Base-by-base conservation (phyloP, 495 filamentous ascomycete species). In the Penicillium argentinense region DNA sequence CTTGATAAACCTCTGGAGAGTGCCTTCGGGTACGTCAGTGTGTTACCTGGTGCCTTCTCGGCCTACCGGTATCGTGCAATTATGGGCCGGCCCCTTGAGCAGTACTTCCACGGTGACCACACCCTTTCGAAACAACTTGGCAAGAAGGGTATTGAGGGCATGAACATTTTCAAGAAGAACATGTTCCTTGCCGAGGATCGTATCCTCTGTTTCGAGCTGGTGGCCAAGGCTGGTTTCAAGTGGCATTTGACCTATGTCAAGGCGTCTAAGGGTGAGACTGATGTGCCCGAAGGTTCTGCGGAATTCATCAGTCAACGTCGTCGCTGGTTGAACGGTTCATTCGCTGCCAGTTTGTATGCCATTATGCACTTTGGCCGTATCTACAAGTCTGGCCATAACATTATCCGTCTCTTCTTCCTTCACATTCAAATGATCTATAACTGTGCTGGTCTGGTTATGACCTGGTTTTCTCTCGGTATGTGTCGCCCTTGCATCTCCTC, bases 141-240 rank as follows among this genome's bases (percentile, higher is more conserved):
- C 27, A 95, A 95, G 73, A 98, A 98, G 79, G 93, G 93, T 74
- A 97, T 98, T 62, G 93, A 98, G 66, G 93, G 91, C 54, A 98
- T 98, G 93, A 97, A 97, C 59, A 97, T 98, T 53, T 97, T 98
- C 83, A 97, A 98, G 77, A 98, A 98, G 81, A 98, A 98, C 80
- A 97, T 98, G 93, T 98, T 97, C 78, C 88, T 98, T 77, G 93
- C 93, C 59, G 93, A 98, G 71, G 93, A 98, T 81, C 90, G 93
- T 78, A 98, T 98, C 74, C 80, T 98, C 32, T 98, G 93, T 73
- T 98, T 98, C 77, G 93, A 98, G 64, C 75, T 98, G 62, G 93
- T 97, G 41, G 93, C 92, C 51, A 98, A 97, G 71, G 91, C 93
- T 13, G 93, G 93, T 40, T 92, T 89, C 55, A 97, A 96, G 67